Evolutionary conservation across 108 stramenopile species (phyloP).

Genomic region (Nitzschia palea): DNA sequence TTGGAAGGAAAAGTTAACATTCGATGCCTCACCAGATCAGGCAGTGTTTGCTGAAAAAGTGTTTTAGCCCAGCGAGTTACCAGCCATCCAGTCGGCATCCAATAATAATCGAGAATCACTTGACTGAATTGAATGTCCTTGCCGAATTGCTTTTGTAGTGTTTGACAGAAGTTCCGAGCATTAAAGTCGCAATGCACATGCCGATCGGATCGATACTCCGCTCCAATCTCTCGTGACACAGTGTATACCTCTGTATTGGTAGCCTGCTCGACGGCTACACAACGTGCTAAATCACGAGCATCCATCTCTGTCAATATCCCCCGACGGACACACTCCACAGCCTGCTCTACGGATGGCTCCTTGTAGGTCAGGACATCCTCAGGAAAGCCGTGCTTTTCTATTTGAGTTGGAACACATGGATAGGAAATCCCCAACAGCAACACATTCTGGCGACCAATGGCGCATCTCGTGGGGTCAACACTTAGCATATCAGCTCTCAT

Average conservation of each 20-base stretch:
- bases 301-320: conserved; percentile 70
- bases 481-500: too few relatives aligned
- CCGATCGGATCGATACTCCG: conserved; percentile 45
- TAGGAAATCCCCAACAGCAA: conserved; percentile 79
- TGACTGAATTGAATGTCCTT: conserved; percentile 54
- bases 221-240: conserved; percentile 70
- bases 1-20: conserved; percentile 51
- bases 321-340: conserved; percentile 64
- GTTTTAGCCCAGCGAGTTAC: conserved; percentile 54
- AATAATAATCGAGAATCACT: conserved; percentile 78
- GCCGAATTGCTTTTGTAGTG: conserved; percentile 49
- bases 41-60: conserved; percentile 68
- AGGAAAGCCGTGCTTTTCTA: conserved; percentile 35
- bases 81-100: conserved; percentile 70
- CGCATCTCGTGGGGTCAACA: neutral
- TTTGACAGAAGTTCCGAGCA: conserved; percentile 36
- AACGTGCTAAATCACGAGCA: conserved; percentile 74
- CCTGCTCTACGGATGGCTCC: conserved; percentile 51
- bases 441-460: conserved; percentile 34
- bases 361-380: conserved; percentile 29
- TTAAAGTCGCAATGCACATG: conserved; percentile 71
- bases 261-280: conserved; percentile 61
- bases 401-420: conserved; percentile 47
- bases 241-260: conserved; percentile 63
- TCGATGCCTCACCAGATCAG: conserved; percentile 45